These are phyloP conservation scores for Salix brachista DNA, from an alignment of 345 rosid species.

Conservation along the genomic window DNA sequence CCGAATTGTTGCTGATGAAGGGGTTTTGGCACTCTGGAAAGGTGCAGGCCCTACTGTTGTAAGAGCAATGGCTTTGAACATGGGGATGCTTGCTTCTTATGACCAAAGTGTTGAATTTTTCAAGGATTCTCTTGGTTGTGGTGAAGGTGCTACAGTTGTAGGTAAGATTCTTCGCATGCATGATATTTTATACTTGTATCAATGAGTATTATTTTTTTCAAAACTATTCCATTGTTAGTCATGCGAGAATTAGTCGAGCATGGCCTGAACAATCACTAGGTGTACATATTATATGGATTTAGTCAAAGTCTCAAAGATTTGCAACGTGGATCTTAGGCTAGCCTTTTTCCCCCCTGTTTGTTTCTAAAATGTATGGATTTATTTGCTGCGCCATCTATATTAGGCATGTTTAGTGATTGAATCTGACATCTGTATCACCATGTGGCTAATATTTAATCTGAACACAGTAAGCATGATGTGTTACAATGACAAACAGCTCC, in stretches of 20 bases:
- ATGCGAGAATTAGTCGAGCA: not conserved
- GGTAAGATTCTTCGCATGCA: slow-evolving; percentile 26
- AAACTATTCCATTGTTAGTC: not conserved
- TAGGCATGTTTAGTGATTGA: not conserved
- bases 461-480: not conserved
- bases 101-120: slow-evolving; percentile 91
- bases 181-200: not conserved
- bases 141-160: slow-evolving; percentile 69
- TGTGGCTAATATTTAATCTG: not conserved
- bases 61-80: slow-evolving; percentile 99
- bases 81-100: slow-evolving; percentile 99
- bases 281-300: not conserved
- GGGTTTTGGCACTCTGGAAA: slow-evolving; percentile 96
- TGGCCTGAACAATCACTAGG: not conserved
- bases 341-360: not conserved
- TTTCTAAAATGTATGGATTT: not conserved
- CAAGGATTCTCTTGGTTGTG: slow-evolving; percentile 68
- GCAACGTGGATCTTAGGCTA: not conserved
- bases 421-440: not conserved
- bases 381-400: not conserved
- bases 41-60: slow-evolving; percentile 99
- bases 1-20: slow-evolving; percentile 80
- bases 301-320: not conserved
- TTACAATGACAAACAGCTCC: not conserved
- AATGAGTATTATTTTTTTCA: not conserved